Evolutionary conservation across 2,329 filamentous ascomycete species (phyloP), one percentile per base, ranked within the genome.

Genomic region (Sporothrix euskadiensis): DNA sequence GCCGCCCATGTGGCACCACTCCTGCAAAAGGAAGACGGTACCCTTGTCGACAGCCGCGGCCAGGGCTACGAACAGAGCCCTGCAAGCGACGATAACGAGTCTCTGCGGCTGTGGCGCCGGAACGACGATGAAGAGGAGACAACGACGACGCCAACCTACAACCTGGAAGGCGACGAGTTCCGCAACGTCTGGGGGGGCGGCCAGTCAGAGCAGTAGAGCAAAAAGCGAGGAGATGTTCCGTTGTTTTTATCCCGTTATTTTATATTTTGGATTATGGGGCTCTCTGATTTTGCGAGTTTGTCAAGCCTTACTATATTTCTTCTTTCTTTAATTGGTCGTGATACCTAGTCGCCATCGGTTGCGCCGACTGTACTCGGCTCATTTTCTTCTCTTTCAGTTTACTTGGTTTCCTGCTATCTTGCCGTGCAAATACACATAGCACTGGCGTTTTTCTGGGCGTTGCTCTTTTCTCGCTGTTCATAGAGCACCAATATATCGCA

Each of bases 141-240:
- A 22, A 52, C 61, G 16, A 54, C 71, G 1, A 72, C 73, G 4
- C 76, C 76, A 8, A 47, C 70, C 4, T 78, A 77, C 68, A 76
- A 76, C 39, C 65, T 76, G 22, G 76, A 76, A 5, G 76, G 73
- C 12, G 77, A 78, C 26, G 76, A 76, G 52, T 75, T 76, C 44
- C 72, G 74, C 9, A 76, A 77, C 39, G 76, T 78, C 6, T 77
- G 77, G 76, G 76, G 74, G 54, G 69, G 73, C 9, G 69, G 57
- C 1, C 44, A 68, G 35, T 49, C 65, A 10, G 61, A 47, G 39
- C n/a, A 66, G 39, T 66, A 66, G 59, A 2, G 35, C 4, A 26
- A 19, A 32, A 35, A 54, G 26, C 32, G 44, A 41, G 49, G 8
- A 26, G 16, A 14, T 5, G 44, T 16, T 35, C 35, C 8, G 26